Conservation (phyloP, 768 basidiomycete species). For the Candolleomyces aberdarensis region DNA sequence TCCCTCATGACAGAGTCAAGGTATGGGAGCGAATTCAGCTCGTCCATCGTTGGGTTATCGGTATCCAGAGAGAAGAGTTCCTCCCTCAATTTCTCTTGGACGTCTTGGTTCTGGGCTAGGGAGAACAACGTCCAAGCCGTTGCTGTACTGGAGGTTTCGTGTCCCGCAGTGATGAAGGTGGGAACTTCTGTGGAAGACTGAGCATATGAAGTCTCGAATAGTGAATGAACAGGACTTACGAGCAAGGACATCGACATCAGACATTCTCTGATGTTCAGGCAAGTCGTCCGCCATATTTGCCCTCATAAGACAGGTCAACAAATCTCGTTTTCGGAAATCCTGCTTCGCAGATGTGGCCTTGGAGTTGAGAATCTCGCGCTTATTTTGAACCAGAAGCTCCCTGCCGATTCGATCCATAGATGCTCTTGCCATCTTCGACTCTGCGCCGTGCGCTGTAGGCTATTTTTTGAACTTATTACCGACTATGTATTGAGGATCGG, state of each 20-base stretch:
- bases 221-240: conserved; percentile 26
- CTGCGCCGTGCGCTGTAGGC: conserved; percentile 25
- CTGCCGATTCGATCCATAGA: conserved; percentile 46
- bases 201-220: background rate
- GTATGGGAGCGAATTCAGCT: conserved; percentile 53
- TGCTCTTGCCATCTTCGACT: conserved; percentile 23
- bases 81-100: conserved; percentile 48
- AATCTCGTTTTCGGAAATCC: conserved; percentile 36
- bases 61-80: conserved; percentile 47
- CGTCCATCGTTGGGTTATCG: conserved; percentile 58
- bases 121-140: conserved; percentile 52
- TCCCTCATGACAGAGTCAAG: conserved; percentile 57
- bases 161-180: conserved; percentile 48
- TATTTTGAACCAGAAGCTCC: conserved; percentile 45
- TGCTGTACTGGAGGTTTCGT: conserved; percentile 45
- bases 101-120: conserved; percentile 37
- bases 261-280: conserved; percentile 47
- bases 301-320: conserved; percentile 53
- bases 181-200: conserved; percentile 37
- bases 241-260: conserved; percentile 55
- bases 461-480: conserved; percentile 2
- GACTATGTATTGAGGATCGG: background rate
- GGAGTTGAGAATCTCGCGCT: conserved; percentile 25
- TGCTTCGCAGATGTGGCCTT: conserved; percentile 15
- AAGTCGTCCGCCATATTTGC: conserved; percentile 59